A percentile compares a stretch with the other conserved stretches of the same genome.
These are phyloP conservation scores for Amborella trichopoda DNA, from an alignment of 164 flowering plant species.

Conservation along the genomic window DNA sequence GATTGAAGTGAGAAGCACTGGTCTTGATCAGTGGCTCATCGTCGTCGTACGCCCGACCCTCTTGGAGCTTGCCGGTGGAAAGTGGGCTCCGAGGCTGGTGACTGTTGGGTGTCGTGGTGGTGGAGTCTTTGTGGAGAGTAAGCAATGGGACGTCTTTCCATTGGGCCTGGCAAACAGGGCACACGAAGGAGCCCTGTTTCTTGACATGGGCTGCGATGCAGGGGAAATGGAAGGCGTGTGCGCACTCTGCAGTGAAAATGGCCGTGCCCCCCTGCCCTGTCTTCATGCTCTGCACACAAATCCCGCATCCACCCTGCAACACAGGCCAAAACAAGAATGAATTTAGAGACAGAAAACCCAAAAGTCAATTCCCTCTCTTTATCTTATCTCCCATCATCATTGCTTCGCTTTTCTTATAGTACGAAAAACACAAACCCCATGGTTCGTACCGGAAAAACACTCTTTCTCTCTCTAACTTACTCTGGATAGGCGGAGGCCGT, in stretches of 20 bases:
- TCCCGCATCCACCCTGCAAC: constrained; percentile 76
- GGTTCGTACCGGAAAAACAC: not conserved
- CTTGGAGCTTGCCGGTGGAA: constrained; percentile 2
- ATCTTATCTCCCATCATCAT: constrained; percentile 6
- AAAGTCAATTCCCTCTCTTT: constrained; percentile 3
- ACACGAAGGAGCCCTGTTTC: constrained; percentile 36
- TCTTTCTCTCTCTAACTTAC: constrained; percentile 23
- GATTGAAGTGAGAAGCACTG: constrained; percentile 23
- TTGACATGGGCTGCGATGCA: constrained; percentile 72
- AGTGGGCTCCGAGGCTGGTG: not conserved
- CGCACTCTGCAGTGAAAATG: constrained; percentile 86
- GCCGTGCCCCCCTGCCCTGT: constrained; percentile 73
- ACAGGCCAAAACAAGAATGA: constrained; percentile 2
- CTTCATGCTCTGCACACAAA: constrained; percentile 75
- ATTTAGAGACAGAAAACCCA: not conserved
- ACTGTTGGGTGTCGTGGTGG: not conserved
- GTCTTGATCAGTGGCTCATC: constrained; percentile 72
- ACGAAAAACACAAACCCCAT: not conserved
- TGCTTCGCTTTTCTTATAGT: not conserved
- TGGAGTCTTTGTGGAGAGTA: constrained; percentile 30
- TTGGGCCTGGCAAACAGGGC: constrained; percentile 64
- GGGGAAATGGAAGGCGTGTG: constrained; percentile 84
- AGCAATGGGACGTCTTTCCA: constrained; percentile 85
- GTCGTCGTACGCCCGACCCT: constrained; percentile 40
- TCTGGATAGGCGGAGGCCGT: constrained; percentile 52